These are phyloP conservation scores for Sordariomycetes sp. DNA, from an alignment of 2,329 filamentous ascomycete genomes.

Conservation along the genomic window DNA sequence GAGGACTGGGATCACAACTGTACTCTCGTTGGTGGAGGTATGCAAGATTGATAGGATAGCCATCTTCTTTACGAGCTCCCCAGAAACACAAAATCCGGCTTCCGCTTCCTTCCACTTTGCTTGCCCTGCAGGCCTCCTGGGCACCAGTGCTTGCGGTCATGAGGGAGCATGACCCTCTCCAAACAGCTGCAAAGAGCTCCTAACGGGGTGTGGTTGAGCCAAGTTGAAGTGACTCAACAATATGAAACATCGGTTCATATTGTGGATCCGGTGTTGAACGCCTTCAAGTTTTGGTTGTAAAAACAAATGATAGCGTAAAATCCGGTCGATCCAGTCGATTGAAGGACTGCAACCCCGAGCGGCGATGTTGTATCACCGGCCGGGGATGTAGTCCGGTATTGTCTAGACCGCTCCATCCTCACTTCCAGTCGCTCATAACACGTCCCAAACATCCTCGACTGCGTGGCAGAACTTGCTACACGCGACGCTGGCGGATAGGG, in stretches of 20 bases:
- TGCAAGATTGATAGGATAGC: too few species aligned
- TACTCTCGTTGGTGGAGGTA: too few species aligned
- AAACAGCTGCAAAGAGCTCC: too few species aligned
- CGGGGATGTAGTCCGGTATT: conserved; percentile 12
- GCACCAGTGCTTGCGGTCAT: too few species aligned
- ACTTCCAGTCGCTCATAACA: conserved; percentile 51
- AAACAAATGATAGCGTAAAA: conserved; percentile 69
- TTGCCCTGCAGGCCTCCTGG: too few species aligned
- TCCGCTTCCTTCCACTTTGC: too few species aligned
- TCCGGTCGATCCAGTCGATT: conserved; percentile 52
- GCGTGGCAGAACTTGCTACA: conserved; percentile 99
- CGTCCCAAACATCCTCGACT: conserved; percentile 91
- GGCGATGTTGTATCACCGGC: conserved; percentile 67
- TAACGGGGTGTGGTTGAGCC: too few species aligned
- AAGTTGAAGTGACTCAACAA: conserved; percentile 12
- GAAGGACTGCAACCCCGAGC: conserved; percentile 29
- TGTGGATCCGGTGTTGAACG: conserved; percentile 71
- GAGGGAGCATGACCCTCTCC: too few species aligned
- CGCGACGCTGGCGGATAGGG: conserved; percentile 90
- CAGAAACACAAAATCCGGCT: too few species aligned
- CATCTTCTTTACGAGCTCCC: too few species aligned
- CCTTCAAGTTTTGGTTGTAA: conserved; percentile 76
- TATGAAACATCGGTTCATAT: conserved; percentile 51
- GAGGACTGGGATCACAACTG: too few species aligned
- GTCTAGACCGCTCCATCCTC: background rate